Conservation (phyloP, 2,329 filamentous ascomycete genomes). For the Colletotrichum cereale region DNA sequence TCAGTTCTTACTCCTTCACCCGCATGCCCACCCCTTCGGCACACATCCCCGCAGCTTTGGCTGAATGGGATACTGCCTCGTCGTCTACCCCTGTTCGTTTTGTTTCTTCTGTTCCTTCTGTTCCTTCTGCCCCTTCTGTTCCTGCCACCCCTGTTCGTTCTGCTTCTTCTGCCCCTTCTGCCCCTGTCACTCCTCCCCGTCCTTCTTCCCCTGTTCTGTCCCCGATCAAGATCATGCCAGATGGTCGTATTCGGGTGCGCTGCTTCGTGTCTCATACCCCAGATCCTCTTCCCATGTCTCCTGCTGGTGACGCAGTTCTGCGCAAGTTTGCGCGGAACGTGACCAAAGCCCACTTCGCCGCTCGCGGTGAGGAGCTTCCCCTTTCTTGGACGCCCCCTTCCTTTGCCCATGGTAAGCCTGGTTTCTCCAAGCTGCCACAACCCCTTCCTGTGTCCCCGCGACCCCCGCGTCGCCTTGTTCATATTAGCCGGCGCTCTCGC, state of each 20-base stretch:
- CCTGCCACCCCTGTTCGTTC: not conserved
- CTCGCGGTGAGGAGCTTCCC: constrained; percentile 6
- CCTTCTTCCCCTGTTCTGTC: not conserved
- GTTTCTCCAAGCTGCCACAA: not conserved
- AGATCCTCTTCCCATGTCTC: not conserved
- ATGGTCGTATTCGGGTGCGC: not conserved
- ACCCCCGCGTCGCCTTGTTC: not conserved
- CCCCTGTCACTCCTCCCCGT: not conserved
- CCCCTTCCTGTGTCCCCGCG: not conserved
- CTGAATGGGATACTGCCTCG: constrained; percentile 13
- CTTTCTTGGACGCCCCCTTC: constrained; percentile 4
- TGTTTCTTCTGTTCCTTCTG: not conserved
- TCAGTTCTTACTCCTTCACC: constrained; percentile 8
- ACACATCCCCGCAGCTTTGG: constrained; percentile 5
- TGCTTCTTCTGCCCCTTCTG: not conserved
- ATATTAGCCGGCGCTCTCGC: constrained; percentile 6
- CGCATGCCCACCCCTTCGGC: not conserved
- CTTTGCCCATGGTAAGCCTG: not conserved
- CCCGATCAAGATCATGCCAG: constrained; percentile 7
- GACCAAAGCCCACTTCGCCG: not conserved
- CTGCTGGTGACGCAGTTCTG: not conserved
- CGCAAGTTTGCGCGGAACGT: constrained; percentile 10
- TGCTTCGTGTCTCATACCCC: not conserved
- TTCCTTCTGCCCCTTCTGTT: not conserved
- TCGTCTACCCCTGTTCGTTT: not conserved